phyloP scores from a whole-genome alignment of 179 eudicot species.

The Beta lomatogona region DNA sequence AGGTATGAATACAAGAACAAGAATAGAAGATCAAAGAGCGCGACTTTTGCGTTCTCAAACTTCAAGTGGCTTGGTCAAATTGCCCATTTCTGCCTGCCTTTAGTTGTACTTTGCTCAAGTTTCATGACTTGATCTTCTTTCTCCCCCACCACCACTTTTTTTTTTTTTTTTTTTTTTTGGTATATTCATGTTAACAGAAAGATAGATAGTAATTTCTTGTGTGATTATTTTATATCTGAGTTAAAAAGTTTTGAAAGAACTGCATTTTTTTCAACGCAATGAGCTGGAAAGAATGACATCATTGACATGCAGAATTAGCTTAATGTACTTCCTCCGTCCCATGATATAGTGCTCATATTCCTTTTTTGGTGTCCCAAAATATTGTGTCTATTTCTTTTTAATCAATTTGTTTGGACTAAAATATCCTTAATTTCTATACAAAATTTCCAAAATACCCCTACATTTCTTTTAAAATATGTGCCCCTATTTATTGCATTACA shows the following conservation, averaged over 20 bases:
- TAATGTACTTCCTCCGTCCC: too few species aligned
- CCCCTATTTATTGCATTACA: too few species aligned
- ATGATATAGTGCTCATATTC: too few species aligned
- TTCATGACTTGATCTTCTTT: conserved; percentile 6
- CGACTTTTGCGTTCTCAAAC: conserved; percentile 26
- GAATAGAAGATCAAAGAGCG: background rate
- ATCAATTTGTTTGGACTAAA: too few species aligned
- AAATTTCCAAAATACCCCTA: too few species aligned
- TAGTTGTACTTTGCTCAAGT: conserved; percentile 19
- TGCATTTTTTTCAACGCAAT: conserved; percentile 29
- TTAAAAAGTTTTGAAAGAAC: background rate
- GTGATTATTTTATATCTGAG: background rate
- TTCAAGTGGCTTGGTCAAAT: conserved; percentile 29
- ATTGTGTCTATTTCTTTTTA: too few species aligned
- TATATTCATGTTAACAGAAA: background rate
- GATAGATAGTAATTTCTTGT: conserved; percentile 5
- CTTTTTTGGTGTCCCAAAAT: too few species aligned
- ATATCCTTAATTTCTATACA: too few species aligned
- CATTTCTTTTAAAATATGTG: too few species aligned
- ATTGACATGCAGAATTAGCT: background rate
- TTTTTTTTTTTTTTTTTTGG: background rate
- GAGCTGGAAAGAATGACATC: conserved; percentile 35
- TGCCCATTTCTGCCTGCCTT: background rate
- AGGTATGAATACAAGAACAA: conserved; percentile 30
- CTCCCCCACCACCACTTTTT: background rate